Evolutionary conservation across 2,329 filamentous ascomycete genomes (phyloP), one percentile per base, ranked within the genome.

Genomic region (Rhinocladiella mackenziei): DNA sequence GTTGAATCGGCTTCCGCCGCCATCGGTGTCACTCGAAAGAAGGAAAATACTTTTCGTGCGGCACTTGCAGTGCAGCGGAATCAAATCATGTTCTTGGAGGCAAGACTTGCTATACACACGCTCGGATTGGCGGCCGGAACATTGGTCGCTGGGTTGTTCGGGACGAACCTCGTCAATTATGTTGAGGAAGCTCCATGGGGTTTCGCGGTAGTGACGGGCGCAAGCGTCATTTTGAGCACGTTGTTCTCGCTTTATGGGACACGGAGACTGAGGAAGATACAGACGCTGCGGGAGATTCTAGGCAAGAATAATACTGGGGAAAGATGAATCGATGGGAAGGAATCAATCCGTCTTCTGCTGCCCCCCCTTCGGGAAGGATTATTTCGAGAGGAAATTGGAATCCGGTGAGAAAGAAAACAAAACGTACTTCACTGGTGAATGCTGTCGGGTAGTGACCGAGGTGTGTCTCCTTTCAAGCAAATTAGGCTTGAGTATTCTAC

Each of bases 11-110:
- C 59, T 2, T 45, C 40, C 4, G 55, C 56, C 3, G 39, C 64
- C 29, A 51, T 60, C 28, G 52, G 50, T 2, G 54, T 64, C 20
- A 58, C 65, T 5, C 55, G 54, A 5, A 59, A 56, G 10, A 65
- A 61, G 6, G 60, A 62, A 32, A 60, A 61, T 11, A 64, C 58
- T 0, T 61, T 65, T 15, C 54, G 61, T 25, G 62, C 61, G 0
- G 56, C 61, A 11, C 42, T 67, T 28, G 58, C 61, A 25, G 62
- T 65, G 30, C 60, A 62, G 23, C 58, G 63, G 3, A 67, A 67
- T 33, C 63, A 66, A 44, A 66, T 67, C 49, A 63, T 67, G 61
- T 56, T 66, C 2, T 56, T 67, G 8, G 63, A 66, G 39, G 60
- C 61, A 5, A 58, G 61, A 48, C 53, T 67, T 19, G 62, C 64